Percentiles rank a stretch among this genome's conserved stretches.
These are phyloP conservation scores for Apiospora sp. DNA, from an alignment of 2,329 filamentous ascomycete species.

Conservation along the genomic window DNA sequence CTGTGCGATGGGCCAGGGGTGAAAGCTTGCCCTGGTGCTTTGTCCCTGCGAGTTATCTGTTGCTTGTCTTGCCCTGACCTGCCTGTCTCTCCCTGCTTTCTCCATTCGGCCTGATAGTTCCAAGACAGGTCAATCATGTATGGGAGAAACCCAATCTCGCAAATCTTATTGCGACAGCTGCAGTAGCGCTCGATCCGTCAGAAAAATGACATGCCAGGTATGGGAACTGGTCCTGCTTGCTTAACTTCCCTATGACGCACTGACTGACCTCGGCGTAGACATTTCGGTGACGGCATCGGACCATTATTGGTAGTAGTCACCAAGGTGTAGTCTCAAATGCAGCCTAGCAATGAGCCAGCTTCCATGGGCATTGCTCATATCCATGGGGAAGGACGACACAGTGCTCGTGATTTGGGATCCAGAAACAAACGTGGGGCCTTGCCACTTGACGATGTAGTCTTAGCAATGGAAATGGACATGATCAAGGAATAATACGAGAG, in stretches of 20 bases:
- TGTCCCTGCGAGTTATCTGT: conserved; percentile 11
- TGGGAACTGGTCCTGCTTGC: neutral
- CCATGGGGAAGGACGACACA: too few relatives aligned
- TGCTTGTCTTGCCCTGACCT: conserved; percentile 14
- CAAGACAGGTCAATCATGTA: conserved; percentile 19
- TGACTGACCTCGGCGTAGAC: neutral
- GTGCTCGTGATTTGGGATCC: too few relatives aligned
- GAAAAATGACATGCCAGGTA: conserved; percentile 12
- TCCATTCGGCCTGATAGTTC: conserved; percentile 14
- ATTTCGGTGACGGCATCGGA: neutral
- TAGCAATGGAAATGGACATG: neutral
- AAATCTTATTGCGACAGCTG: conserved; percentile 23
- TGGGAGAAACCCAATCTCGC: conserved; percentile 23
- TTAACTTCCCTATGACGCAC: neutral
- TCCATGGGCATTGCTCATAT: too few relatives aligned
- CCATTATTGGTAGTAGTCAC: neutral
- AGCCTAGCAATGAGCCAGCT: neutral
- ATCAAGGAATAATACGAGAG: too few relatives aligned
- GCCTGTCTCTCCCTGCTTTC: conserved; percentile 4
- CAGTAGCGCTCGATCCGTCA: conserved; percentile 21
- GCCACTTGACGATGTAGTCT: neutral
- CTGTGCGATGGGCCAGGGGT: neutral
- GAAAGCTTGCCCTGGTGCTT: conserved; percentile 1
- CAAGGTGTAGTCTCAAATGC: neutral
- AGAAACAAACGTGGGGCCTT: neutral